A percentile compares a stretch with the other conserved stretches of the same genome.
These are phyloP conservation scores for Pseudisothecium myosuroides DNA, from an alignment of 225 moss, liverwort and hornwort species.

Conservation along the genomic window DNA sequence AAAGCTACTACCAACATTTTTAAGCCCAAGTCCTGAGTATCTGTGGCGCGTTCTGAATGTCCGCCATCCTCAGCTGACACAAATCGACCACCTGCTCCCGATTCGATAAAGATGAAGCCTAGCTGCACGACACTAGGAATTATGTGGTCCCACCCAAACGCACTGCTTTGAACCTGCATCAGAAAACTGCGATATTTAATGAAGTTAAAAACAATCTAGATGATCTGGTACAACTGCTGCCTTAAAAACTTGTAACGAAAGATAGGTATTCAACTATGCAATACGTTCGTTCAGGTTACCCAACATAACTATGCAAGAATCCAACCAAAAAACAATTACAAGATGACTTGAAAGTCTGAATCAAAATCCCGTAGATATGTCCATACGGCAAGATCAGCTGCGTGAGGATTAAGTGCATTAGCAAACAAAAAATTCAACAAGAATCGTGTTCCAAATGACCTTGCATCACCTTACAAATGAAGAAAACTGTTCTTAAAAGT, in stretches of 20 bases:
- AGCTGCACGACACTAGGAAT: conserved; percentile 86
- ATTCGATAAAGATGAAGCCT: conserved; percentile 77
- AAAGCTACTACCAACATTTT: conserved; percentile 67
- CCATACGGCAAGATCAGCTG: background rate
- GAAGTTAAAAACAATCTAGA: background rate
- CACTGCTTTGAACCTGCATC: conserved; percentile 75
- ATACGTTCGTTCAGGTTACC: background rate
- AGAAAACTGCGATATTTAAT: background rate
- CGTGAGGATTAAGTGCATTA: background rate
- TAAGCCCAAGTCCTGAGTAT: conserved; percentile 63
- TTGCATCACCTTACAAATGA: background rate
- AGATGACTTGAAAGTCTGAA: background rate
- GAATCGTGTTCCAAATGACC: background rate
- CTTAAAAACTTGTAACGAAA: background rate
- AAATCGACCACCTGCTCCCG: conserved; percentile 36
- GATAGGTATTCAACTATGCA: background rate
- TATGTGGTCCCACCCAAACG: conserved; percentile 93
- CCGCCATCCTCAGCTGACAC: conserved; percentile 23
- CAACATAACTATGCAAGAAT: background rate
- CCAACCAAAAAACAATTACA: background rate
- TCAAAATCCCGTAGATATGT: background rate
- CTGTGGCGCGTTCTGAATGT: conserved; percentile 41
- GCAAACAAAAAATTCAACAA: background rate
- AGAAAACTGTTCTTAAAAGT: background rate
- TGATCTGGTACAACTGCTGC: background rate